Conservation (phyloP, 2,329 filamentous ascomycete species). For the Botryotinia narcissicola region DNA sequence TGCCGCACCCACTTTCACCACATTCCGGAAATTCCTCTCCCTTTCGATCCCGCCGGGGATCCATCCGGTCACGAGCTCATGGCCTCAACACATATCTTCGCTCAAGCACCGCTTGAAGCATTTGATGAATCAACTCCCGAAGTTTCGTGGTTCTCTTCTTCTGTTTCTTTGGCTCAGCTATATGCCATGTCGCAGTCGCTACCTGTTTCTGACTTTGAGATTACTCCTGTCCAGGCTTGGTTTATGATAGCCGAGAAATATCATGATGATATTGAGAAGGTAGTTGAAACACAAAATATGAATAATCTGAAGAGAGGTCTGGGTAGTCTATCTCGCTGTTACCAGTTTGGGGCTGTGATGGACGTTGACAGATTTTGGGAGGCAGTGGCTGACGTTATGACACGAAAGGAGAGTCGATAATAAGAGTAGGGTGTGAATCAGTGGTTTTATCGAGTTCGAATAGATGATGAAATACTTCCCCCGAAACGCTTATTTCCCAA, state of each 20-base stretch:
- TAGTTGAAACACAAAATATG: slow-evolving; percentile 17
- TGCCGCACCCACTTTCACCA: slow-evolving; percentile 18
- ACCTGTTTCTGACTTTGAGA: slow-evolving; percentile 31
- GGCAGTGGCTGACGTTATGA: slow-evolving; percentile 27
- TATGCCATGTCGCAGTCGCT: slow-evolving; percentile 28
- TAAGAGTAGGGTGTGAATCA: not conserved
- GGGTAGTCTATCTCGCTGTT: slow-evolving; percentile 29
- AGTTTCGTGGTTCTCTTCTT: slow-evolving; percentile 20
- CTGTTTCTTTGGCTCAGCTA: slow-evolving; percentile 23
- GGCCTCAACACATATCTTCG: slow-evolving; percentile 32
- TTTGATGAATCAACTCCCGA: slow-evolving; percentile 10
- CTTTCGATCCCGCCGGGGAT: slow-evolving; percentile 21
- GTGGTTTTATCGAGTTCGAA: not conserved
- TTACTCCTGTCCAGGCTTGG: slow-evolving; percentile 38
- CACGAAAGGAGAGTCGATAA: not conserved
- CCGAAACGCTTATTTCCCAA: not conserved
- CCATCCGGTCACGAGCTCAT: slow-evolving; percentile 34
- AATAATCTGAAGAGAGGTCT: slow-evolving; percentile 30
- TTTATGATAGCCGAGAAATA: slow-evolving; percentile 30
- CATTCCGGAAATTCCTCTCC: not conserved
- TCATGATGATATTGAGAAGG: slow-evolving; percentile 6
- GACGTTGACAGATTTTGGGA: slow-evolving; percentile 32
- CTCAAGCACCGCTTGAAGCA: slow-evolving; percentile 24
- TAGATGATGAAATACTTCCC: fast-evolving
- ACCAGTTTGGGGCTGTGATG: slow-evolving; percentile 35